phyloP scores from a whole-genome alignment of 768 basidiomycete species.

The Boletus tylopilopsis region DNA sequence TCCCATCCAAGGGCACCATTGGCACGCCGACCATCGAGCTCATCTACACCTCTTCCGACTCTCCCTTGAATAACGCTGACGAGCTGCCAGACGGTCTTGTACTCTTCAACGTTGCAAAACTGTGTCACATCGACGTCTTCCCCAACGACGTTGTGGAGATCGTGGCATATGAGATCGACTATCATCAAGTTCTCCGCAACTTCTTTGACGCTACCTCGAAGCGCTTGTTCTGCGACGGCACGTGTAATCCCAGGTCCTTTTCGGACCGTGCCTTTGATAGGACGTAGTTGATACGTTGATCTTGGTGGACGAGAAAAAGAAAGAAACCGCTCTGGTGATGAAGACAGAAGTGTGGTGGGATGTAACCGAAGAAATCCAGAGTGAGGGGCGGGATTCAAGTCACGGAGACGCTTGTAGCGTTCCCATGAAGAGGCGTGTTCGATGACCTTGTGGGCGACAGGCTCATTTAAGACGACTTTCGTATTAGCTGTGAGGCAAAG shows the following conservation, averaged over 20 bases:
- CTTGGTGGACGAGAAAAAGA: slow-evolving; percentile 67
- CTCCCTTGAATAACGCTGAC: slow-evolving; percentile 90
- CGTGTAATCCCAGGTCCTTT: slow-evolving; percentile 64
- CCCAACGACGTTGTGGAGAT: slow-evolving; percentile 80
- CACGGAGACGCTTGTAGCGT: slow-evolving; percentile 67
- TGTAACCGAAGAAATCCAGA: slow-evolving; percentile 77
- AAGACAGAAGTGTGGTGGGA: slow-evolving; percentile 75
- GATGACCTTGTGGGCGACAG: slow-evolving; percentile 13
- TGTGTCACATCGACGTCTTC: slow-evolving; percentile 79
- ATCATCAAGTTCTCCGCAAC: slow-evolving; percentile 98
- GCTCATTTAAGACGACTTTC: slow-evolving; percentile 46
- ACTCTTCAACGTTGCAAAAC: slow-evolving; percentile 87
- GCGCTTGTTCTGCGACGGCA: slow-evolving; percentile 58
- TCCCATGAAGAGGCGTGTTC: slow-evolving; percentile 53
- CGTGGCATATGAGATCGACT: slow-evolving; percentile 92
- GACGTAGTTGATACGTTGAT: slow-evolving; percentile 75
- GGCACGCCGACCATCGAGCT: slow-evolving; percentile 34
- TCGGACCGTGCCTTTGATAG: slow-evolving; percentile 90
- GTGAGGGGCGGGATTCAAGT: slow-evolving; percentile 84
- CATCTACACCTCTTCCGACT: slow-evolving; percentile 34
- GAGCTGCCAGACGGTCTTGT: slow-evolving; percentile 92
- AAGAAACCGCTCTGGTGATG: slow-evolving; percentile 91
- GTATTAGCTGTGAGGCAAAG: slow-evolving; percentile 84
- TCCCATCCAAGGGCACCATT: slow-evolving; percentile 66
- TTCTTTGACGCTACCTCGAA: slow-evolving; percentile 76